Percentiles rank a stretch among this genome's conserved stretches.
These are phyloP conservation scores for Ogataea chonburiensis DNA, from an alignment of 805 yeast genomes.

Conservation along the genomic window DNA sequence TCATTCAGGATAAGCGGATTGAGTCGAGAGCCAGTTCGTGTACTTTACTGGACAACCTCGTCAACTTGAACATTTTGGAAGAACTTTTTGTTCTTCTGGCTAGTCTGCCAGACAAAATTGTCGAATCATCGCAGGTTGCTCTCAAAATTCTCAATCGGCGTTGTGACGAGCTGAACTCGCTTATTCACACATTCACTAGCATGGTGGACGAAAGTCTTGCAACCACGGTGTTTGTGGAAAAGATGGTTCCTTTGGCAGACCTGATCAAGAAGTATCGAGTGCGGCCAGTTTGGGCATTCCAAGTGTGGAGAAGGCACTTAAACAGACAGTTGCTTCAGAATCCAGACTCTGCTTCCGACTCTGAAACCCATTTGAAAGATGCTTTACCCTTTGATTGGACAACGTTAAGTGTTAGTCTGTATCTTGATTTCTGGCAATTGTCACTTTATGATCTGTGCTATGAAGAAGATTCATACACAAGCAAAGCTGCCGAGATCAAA, in stretches of 20 bases:
- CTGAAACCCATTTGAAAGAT: slow-evolving; percentile 18
- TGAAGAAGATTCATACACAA: slow-evolving; percentile 48
- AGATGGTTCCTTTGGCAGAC: slow-evolving; percentile 41
- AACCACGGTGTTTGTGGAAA: slow-evolving; percentile 31
- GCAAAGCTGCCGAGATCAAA: slow-evolving; percentile 42
- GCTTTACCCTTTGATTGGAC: slow-evolving; percentile 24
- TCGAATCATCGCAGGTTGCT: slow-evolving; percentile 39
- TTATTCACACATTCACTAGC: slow-evolving; percentile 65
- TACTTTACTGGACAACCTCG: slow-evolving; percentile 47
- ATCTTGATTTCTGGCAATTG: slow-evolving; percentile 68
- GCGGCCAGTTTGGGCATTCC: slow-evolving; percentile 66
- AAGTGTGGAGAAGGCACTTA: slow-evolving; percentile 64
- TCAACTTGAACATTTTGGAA: slow-evolving; percentile 43
- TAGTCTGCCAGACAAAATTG: slow-evolving; percentile 42
- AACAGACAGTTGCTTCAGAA: slow-evolving; percentile 23
- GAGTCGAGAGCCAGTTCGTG: slow-evolving; percentile 46
- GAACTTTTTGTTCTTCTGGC: slow-evolving; percentile 69
- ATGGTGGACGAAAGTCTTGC: slow-evolving; percentile 52
- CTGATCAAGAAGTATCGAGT: slow-evolving; percentile 45
- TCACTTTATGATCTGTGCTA: slow-evolving; percentile 69
- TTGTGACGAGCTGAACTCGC: slow-evolving; percentile 67
- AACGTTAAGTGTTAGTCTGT: slow-evolving; percentile 43
- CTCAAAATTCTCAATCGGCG: slow-evolving; percentile 70
- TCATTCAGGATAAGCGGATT: slow-evolving; percentile 60
- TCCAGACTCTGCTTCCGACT: slow-evolving; percentile 8